phyloP scores from a whole-genome alignment of 2,329 filamentous ascomycete genomes.

The Byssothecium circinans region DNA sequence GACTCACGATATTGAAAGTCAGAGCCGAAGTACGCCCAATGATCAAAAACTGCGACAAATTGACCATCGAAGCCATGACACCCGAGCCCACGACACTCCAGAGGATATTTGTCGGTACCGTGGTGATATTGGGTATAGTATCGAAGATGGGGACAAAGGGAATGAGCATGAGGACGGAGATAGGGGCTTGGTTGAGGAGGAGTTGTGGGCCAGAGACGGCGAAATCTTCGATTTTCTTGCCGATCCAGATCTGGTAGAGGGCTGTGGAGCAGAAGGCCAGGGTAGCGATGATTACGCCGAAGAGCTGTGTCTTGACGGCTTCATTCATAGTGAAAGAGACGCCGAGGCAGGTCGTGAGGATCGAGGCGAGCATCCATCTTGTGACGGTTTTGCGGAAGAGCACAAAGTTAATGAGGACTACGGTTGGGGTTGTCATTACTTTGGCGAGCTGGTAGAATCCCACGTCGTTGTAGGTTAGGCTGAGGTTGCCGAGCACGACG shows the following conservation, averaged over 20 bases:
- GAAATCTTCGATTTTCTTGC: conserved; percentile 53
- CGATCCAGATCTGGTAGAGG: conserved; percentile 54
- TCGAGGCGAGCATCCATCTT: conserved; percentile 44
- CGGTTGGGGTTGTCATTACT: conserved; percentile 53
- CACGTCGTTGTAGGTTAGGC: conserved; percentile 51
- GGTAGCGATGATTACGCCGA: conserved; percentile 48
- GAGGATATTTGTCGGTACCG: conserved; percentile 45
- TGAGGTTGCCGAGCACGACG: conserved; percentile 51
- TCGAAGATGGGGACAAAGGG: conserved; percentile 50
- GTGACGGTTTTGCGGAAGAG: conserved; percentile 48
- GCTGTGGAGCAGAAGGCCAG: conserved; percentile 50
- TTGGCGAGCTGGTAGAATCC: conserved; percentile 54
- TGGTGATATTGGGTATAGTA: conserved; percentile 41
- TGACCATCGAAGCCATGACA: conserved; percentile 47
- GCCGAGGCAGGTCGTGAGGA: conserved; percentile 48
- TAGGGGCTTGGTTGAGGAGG: conserved; percentile 51
- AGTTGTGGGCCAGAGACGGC: conserved; percentile 49
- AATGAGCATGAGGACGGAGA: conserved; percentile 48
- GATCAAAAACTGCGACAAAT: conserved; percentile 48
- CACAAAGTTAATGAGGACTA: conserved; percentile 50
- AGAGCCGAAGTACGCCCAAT: conserved; percentile 45
- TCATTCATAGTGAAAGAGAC: conserved; percentile 50
- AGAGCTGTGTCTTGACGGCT: conserved; percentile 43
- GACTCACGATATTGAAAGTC: conserved; percentile 46
- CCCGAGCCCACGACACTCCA: conserved; percentile 47